Conservation (phyloP, 495 filamentous ascomycete species). For the Geoglossum glabrum region DNA sequence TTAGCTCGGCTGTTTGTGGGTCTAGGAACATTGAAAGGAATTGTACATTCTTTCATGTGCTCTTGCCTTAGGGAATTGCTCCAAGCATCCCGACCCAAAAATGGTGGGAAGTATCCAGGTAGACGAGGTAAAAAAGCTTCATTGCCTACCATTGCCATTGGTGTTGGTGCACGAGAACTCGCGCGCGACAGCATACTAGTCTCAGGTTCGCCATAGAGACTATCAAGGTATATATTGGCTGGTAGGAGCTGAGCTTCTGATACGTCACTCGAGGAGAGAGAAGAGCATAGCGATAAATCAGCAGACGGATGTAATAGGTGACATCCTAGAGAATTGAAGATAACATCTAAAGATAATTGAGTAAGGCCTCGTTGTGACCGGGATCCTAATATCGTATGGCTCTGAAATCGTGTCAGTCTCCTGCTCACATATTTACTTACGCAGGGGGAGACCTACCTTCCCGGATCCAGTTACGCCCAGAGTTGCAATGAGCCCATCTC, state of each 20-base stretch:
- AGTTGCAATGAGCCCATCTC: slow-evolving; percentile 81
- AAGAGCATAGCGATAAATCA: slow-evolving; percentile 40
- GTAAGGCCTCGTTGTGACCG: slow-evolving; percentile 71
- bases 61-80: slow-evolving; percentile 3
- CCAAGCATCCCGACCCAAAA: slow-evolving; percentile 8
- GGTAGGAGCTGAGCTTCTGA: slow-evolving; percentile 71
- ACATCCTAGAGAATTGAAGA: slow-evolving; percentile 57
- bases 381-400: slow-evolving; percentile 89
- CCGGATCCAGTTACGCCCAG: slow-evolving; percentile 89
- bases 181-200: slow-evolving; percentile 31
- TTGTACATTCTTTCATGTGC: slow-evolving; percentile 6
- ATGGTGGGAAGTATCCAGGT: slow-evolving; percentile 15
- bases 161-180: slow-evolving; percentile 58
- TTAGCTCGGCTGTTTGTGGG: slow-evolving; percentile 17
- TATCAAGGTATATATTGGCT: slow-evolving; percentile 61
- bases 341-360: slow-evolving; percentile 74
- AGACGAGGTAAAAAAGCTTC: slow-evolving; percentile 14
- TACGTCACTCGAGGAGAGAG: slow-evolving; percentile 52
- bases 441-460: slow-evolving; percentile 40
- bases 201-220: slow-evolving; percentile 42
- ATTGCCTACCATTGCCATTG: slow-evolving; percentile 36
- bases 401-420: slow-evolving; percentile 28
- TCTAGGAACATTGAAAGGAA: neutral
- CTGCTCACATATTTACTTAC: neutral
- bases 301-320: slow-evolving; percentile 39